phyloP scores from a whole-genome alignment of 129 eudicot species.

The Calendula officinalis region DNA sequence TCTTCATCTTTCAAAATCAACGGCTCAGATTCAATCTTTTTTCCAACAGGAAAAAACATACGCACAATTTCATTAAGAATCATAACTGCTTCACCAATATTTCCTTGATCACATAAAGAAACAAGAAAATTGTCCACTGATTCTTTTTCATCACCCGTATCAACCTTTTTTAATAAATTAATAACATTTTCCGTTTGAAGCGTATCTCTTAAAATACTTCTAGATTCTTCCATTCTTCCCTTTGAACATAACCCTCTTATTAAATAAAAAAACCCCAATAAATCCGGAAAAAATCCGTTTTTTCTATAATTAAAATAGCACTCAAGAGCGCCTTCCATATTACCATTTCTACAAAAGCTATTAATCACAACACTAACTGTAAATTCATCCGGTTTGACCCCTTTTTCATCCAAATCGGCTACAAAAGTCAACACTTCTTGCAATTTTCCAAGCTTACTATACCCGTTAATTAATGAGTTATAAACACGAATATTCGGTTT shows the following conservation, averaged over 20 bases:
- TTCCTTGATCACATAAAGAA: conserved; percentile 72
- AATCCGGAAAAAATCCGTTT: conserved; percentile 60
- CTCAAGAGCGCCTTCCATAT: conserved; percentile 79
- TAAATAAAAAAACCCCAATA: conserved; percentile 68
- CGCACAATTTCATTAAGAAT: conserved; percentile 63
- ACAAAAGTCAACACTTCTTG: conserved; percentile 58
- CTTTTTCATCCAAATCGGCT: conserved; percentile 46
- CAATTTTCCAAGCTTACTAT: conserved; percentile 54
- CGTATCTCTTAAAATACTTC: conserved; percentile 74
- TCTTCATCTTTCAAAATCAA: conserved; percentile 26
- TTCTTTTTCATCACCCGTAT: conserved; percentile 45
- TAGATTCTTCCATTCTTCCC: conserved; percentile 97
- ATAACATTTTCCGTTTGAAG: conserved; percentile 55
- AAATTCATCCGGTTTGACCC: conserved; percentile 62
- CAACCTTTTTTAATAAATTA: conserved; percentile 49
- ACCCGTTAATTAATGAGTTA: conserved; percentile 70
- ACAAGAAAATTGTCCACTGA: conserved; percentile 52
- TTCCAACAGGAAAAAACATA: conserved; percentile 44
- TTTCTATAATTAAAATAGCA: conserved; percentile 51
- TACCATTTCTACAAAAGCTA: conserved; percentile 65
- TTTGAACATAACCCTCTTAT: conserved; percentile 74
- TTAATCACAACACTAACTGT: conserved; percentile 65
- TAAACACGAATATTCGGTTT: conserved; percentile 60
- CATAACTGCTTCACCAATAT: conserved; percentile 53
- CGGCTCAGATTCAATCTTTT: conserved; percentile 32